Evolutionary conservation across 352 stramenopile genomes (phyloP).

Genomic region (Phytophthora idaei): DNA sequence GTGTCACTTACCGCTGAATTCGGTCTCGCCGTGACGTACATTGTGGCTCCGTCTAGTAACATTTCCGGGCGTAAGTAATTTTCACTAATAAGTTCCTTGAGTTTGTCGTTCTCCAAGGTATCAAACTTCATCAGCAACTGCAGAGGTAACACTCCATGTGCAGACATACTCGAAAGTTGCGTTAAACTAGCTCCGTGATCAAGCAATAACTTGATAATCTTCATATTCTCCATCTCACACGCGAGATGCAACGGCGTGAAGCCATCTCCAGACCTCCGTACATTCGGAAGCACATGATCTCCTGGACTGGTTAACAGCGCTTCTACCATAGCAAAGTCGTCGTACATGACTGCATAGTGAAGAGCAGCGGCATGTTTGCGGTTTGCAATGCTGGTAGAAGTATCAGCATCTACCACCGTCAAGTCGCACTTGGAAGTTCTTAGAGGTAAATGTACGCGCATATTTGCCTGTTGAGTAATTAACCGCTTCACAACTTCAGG

Average conservation of each 20-base stretch:
- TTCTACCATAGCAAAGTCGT: conserved; percentile 46
- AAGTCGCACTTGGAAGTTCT: conserved; percentile 34
- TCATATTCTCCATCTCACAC: conserved; percentile 59
- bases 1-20: not conserved
- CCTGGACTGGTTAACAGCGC: conserved; percentile 38
- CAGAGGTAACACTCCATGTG: conserved; percentile 52
- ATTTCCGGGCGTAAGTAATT: conserved; percentile 50
- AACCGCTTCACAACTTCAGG: conserved; percentile 48
- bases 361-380: conserved; percentile 60
- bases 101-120: conserved; percentile 45
- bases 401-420: conserved; percentile 14
- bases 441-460: conserved; percentile 65
- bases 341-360: conserved; percentile 74
- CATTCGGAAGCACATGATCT: conserved; percentile 56
- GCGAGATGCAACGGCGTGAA: conserved; percentile 75
- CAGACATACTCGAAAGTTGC: conserved; percentile 49
- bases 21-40: not conserved
- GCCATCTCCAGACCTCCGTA: conserved; percentile 59
- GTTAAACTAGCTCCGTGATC: conserved; percentile 57
- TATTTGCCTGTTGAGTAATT: conserved; percentile 55
- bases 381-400: conserved; percentile 28
- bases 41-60: conserved; percentile 43
- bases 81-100: conserved; percentile 48
- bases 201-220: conserved; percentile 53
- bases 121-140: conserved; percentile 62